These are phyloP conservation scores for Echinochloa phyllopogon DNA, from an alignment of 176 grass and related monocot species.

Conservation along the genomic window DNA sequence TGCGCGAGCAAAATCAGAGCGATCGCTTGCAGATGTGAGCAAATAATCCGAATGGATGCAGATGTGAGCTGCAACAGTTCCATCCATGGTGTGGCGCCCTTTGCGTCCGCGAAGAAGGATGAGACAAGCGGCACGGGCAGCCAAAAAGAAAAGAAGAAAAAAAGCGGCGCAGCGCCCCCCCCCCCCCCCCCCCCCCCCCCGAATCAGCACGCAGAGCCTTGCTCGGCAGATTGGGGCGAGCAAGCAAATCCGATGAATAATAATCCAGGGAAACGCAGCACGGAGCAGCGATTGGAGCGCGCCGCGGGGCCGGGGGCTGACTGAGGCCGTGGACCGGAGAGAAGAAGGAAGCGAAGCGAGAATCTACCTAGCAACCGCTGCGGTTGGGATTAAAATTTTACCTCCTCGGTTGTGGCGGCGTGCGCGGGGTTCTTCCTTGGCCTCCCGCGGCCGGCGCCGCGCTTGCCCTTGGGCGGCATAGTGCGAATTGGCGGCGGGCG, in stretches of 20 bases:
- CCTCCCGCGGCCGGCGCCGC: background rate
- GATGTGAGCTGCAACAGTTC: no score
- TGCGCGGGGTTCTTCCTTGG: background rate
- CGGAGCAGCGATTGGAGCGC: background rate
- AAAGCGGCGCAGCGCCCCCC: no score
- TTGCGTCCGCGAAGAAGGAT: no score
- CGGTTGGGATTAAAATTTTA: background rate
- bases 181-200: no score
- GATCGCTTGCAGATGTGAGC: no score
- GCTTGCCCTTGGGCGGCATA: slow-evolving; percentile 23
- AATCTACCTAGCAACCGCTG: background rate
- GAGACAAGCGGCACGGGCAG: no score
- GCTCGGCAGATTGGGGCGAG: no score
- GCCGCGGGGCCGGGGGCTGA: background rate
- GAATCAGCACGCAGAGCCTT: background rate
- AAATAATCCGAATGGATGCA: background rate
- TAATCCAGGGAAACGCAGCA: background rate
- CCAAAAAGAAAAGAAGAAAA: no score
- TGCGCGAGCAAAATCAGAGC: background rate
- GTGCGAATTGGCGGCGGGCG: background rate
- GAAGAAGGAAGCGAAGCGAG: background rate
- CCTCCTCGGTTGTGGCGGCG: background rate
- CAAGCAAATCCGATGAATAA: no score
- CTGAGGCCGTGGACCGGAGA: no score
- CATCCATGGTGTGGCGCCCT: no score